phyloP scores from a whole-genome alignment of 2,329 filamentous ascomycete species.

The Claviceps spartinae region DNA sequence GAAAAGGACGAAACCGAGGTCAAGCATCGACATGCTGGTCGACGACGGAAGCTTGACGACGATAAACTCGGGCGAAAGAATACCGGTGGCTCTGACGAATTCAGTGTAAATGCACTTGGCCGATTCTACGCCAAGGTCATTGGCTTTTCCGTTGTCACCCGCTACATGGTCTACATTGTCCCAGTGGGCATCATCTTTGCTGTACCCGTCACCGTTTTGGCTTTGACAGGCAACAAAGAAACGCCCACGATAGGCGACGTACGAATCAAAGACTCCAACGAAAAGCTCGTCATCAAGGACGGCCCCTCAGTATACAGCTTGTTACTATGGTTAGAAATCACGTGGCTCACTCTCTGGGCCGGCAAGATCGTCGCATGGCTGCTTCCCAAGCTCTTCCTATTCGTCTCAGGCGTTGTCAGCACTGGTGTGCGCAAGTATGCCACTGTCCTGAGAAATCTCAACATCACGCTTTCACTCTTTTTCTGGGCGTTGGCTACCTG shows the following conservation, averaged over 20 bases:
- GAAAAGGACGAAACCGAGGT: slow-evolving; percentile 31
- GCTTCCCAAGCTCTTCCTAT: slow-evolving; percentile 51
- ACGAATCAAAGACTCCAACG: slow-evolving; percentile 9
- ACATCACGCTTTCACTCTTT: slow-evolving; percentile 54
- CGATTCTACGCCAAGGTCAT: slow-evolving; percentile 51
- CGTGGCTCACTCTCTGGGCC: slow-evolving; percentile 54
- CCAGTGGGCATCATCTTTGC: slow-evolving; percentile 49
- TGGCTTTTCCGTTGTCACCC: slow-evolving; percentile 47
- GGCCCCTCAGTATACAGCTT: slow-evolving; percentile 44
- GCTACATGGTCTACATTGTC: slow-evolving; percentile 55
- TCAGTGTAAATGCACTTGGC: slow-evolving; percentile 51
- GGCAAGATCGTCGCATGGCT: slow-evolving; percentile 51
- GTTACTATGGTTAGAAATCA: slow-evolving; percentile 55
- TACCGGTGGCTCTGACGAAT: slow-evolving; percentile 35
- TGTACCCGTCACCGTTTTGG: slow-evolving; percentile 45
- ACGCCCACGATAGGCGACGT: slow-evolving; percentile 24
- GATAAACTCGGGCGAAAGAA: slow-evolving; percentile 25
- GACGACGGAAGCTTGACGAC: slow-evolving; percentile 35
- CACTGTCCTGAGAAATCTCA: slow-evolving; percentile 47
- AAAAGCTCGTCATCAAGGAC: background rate
- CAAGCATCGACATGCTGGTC: slow-evolving; percentile 24
- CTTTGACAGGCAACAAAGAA: slow-evolving; percentile 26
- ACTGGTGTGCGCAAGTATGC: slow-evolving; percentile 59
- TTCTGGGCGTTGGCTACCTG: slow-evolving; percentile 53
- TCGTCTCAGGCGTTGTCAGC: slow-evolving; percentile 55